Evolutionary conservation across 345 rosid genomes (phyloP).

Genomic region (Aurinia saxatilis): DNA sequence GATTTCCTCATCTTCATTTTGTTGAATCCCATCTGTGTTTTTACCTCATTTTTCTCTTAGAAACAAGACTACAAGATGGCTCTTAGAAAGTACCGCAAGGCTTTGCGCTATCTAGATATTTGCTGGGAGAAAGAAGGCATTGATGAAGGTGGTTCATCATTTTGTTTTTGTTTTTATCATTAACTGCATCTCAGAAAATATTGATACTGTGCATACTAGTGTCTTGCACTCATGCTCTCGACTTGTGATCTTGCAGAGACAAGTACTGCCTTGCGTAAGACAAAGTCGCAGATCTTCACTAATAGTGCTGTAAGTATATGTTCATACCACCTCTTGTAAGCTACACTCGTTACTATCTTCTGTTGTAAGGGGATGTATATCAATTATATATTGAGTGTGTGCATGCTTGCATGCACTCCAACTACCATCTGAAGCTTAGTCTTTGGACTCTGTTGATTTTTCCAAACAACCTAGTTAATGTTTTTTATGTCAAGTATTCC

Average conservation of each 20-base stretch:
- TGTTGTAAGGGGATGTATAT: not conserved
- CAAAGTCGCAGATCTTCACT: slow-evolving; percentile 84
- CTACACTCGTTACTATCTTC: not conserved
- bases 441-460: too few relatives aligned
- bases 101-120: slow-evolving; percentile 72
- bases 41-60: slow-evolving; percentile 22
- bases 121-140: slow-evolving; percentile 99
- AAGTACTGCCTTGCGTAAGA: slow-evolving; percentile 69
- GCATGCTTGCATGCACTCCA: not conserved
- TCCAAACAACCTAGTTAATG: too few relatives aligned
- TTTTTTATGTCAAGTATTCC: too few relatives aligned
- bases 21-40: not conserved
- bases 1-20: not conserved
- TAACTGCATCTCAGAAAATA: not conserved
- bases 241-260: slow-evolving; percentile 42
- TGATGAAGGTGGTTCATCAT: slow-evolving; percentile 56
- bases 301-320: slow-evolving; percentile 92
- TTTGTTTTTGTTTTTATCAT: not conserved
- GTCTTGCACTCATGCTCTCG: not conserved
- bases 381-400: too few relatives aligned
- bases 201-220: not conserved
- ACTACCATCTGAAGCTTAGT: too few relatives aligned
- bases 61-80: slow-evolving; percentile 96
- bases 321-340: not conserved
- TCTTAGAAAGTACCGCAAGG: slow-evolving; percentile 83